Evolutionary conservation across 2,329 filamentous ascomycete species (phyloP).

Genomic region (Microdochium trichocladiopsis): DNA sequence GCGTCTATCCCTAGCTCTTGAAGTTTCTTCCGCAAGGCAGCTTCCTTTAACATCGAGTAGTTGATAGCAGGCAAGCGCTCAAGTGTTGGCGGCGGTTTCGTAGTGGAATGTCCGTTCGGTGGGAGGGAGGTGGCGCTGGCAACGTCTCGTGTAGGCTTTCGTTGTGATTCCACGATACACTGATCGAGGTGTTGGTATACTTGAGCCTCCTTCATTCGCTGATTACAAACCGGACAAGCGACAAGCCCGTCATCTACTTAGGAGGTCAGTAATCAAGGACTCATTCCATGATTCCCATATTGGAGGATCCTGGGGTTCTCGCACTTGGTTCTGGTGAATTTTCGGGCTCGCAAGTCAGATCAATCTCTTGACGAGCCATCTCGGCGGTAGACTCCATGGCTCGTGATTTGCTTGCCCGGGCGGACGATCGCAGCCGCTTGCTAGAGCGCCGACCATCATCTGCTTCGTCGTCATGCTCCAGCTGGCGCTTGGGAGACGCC

Average conservation of each 20-base stretch:
- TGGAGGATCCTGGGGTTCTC: too few relatives aligned
- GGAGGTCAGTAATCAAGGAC: too few relatives aligned
- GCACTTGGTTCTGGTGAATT: slow-evolving; percentile 6
- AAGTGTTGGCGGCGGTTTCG: slow-evolving; percentile 16
- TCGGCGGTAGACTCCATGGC: slow-evolving; percentile 27
- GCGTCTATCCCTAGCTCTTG: slow-evolving; percentile 70
- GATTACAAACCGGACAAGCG: slow-evolving; percentile 74
- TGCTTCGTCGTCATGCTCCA: slow-evolving; percentile 21
- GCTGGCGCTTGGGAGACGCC: slow-evolving; percentile 45
- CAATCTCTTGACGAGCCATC: slow-evolving; percentile 18
- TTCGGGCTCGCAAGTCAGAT: slow-evolving; percentile 19
- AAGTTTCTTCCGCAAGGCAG: slow-evolving; percentile 71
- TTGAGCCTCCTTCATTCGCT: slow-evolving; percentile 69
- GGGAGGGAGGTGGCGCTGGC: slow-evolving; percentile 6
- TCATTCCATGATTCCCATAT: too few relatives aligned
- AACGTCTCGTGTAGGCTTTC: slow-evolving; percentile 6
- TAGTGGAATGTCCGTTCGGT: slow-evolving; percentile 8
- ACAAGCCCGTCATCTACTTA: slow-evolving; percentile 73
- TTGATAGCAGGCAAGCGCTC: slow-evolving; percentile 74
- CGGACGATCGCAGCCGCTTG: slow-evolving; percentile 48
- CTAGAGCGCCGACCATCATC: slow-evolving; percentile 19
- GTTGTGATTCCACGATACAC: slow-evolving; percentile 28
- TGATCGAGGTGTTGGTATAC: slow-evolving; percentile 79
- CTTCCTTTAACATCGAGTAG: slow-evolving; percentile 82
- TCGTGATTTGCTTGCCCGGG: slow-evolving; percentile 36